A percentile compares a stretch with the other conserved stretches of the same genome.
Evolutionary conservation across 495 filamentous ascomycete species (phyloP).

Genomic region (Durotheca rogersii): DNA sequence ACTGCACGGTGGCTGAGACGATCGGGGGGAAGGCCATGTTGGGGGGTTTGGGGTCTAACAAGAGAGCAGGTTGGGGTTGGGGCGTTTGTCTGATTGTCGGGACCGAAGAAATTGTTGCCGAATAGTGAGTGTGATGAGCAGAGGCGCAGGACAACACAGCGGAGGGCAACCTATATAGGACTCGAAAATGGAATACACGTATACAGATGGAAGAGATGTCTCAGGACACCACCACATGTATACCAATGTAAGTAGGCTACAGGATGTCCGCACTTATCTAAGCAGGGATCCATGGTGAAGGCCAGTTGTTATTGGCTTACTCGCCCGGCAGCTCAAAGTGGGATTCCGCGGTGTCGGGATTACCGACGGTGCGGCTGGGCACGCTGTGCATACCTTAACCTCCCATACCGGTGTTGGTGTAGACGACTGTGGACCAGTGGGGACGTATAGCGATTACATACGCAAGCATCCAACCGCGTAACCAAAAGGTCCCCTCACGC

Average conservation of each 20-base stretch:
- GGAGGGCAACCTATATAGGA: not conserved
- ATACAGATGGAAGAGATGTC: not conserved
- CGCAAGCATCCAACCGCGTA: no score
- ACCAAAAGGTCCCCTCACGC: no score
- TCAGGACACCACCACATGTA: no score
- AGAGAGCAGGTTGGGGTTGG: not conserved
- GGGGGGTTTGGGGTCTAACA: not conserved
- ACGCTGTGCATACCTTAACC: no score
- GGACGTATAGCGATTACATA: not conserved
- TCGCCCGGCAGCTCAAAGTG: not conserved
- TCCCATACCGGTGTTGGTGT: not conserved
- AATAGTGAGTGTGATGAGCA: no score
- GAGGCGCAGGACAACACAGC: no score
- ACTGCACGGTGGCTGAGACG: constrained; percentile 66
- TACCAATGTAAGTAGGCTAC: not conserved
- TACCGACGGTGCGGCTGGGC: not conserved
- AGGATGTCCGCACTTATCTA: not conserved
- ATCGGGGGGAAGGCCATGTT: constrained; percentile 55
- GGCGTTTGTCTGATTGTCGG: not conserved
- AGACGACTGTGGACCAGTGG: not conserved
- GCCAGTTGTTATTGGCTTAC: constrained; percentile 2
- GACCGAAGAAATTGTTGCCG: no score
- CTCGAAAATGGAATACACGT: not conserved
- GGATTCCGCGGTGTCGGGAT: not conserved
- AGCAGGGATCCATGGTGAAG: not conserved